Base-by-base conservation (phyloP, 768 basidiomycete species). In the Cystofilobasidium capitatum region DNA sequence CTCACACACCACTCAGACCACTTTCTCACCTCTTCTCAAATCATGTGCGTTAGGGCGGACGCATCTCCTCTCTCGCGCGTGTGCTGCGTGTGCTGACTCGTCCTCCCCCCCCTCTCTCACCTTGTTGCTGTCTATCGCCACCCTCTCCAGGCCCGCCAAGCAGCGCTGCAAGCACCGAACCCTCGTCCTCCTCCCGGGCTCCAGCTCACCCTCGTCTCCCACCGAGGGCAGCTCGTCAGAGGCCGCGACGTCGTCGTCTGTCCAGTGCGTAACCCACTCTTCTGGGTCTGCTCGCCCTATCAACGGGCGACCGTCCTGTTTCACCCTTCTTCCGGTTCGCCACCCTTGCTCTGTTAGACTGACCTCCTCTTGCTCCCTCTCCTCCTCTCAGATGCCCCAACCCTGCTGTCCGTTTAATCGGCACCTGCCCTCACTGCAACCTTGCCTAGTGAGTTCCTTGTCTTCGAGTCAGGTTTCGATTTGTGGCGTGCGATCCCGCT, bases 111-210 rank as follows among this genome's bases (percentile, higher is more conserved):
- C 40, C 62, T 36, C 51, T 47, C 37, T 12, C 26, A 9, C 36
- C 63, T 16, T 39, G 8, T 16, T 39, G 36, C 39, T 39, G 31
- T 22, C 36, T 39, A 33, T 49, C 54, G 2, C n/a, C 33, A 24
- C 31, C 35, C 29, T 31, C 40, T n/a, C 40, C 31, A 69, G 61
- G 67, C 67, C 67, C 40, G 67, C 62, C 62, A 69, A 69, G 44
- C 54, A 47, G 40, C 40, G 67, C 22, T 69, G 67, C 67, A 62
- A 69, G 55, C 47, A 45, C 67, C 51, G 58, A 45, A 69, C 61
- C 24, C 44, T 69, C 44, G 62, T 69, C 51, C 51, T 68, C 26
- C 49, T 62, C 58, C 63, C 49, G 3, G 55, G 47, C 6, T 37
- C 40, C 1, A 59, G 33, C 13, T 12, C 58, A 49, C 59, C 59